Conservation (phyloP, 1,284 basidiomycete species). For the Ganoderma multipileum region DNA sequence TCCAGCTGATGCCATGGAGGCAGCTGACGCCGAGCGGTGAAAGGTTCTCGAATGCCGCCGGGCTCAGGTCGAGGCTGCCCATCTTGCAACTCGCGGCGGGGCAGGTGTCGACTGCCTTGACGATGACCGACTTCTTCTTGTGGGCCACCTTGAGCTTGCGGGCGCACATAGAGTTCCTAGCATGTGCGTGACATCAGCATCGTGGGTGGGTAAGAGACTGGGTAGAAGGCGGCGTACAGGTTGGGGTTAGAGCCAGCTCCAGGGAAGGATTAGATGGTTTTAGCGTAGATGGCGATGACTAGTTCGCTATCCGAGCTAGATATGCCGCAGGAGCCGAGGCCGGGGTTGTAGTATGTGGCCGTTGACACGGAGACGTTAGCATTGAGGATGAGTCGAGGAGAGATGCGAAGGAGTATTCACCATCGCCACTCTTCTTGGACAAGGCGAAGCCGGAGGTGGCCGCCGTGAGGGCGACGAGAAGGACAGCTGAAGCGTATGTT, state of each 20-base stretch:
- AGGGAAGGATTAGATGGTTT: constrained; percentile 29
- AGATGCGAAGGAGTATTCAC: background rate
- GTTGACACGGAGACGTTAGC: constrained; percentile 5
- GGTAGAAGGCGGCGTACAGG: constrained; percentile 7
- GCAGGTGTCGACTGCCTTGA: constrained; percentile 52
- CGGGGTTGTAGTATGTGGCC: constrained; percentile 32
- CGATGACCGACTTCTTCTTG: constrained; percentile 45
- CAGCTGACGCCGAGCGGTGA: constrained; percentile 13
- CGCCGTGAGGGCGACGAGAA: constrained; percentile 19
- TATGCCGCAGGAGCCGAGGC: constrained; percentile 30
- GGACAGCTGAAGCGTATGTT: background rate
- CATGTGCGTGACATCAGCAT: too few relatives aligned
- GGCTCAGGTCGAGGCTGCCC: constrained; percentile 50
- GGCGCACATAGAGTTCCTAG: constrained; percentile 44
- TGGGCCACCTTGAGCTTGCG: constrained; percentile 37
- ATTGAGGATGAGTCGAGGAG: background rate
- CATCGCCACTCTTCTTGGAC: constrained; percentile 19
- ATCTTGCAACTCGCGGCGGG: constrained; percentile 43
- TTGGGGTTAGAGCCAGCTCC: constrained; percentile 29
- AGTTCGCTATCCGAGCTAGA: constrained; percentile 30
- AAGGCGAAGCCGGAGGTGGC: constrained; percentile 21
- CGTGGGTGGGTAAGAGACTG: too few relatives aligned
- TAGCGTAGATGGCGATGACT: constrained; percentile 26
- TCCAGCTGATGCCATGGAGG: too few relatives aligned
- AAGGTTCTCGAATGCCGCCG: constrained; percentile 48